Percentiles rank a stretch among this genome's conserved stretches.
phyloP scores from a whole-genome alignment of 768 basidiomycete species.

The Termitomyces sp. region DNA sequence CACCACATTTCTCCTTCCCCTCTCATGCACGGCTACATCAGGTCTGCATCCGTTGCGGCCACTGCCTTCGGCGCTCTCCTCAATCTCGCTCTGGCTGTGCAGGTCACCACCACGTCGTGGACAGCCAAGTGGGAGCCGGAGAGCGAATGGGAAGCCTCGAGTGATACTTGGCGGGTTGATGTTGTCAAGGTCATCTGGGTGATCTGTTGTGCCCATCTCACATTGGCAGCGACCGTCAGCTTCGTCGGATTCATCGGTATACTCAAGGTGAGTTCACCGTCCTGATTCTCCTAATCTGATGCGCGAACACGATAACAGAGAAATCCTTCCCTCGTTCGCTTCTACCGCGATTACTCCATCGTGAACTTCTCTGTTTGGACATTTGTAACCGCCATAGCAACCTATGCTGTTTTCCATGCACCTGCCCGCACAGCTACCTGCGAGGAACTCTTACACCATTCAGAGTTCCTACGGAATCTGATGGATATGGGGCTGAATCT shows the following conservation, averaged over 20 bases:
- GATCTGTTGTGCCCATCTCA: conserved; percentile 61
- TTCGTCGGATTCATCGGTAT: conserved; percentile 65
- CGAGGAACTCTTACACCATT: conserved; percentile 70
- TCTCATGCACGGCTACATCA: conserved; percentile 16
- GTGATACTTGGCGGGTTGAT: conserved; percentile 34
- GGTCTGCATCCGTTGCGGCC: conserved; percentile 22
- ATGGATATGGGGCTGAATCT: conserved; percentile 67
- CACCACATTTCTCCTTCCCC: neutral
- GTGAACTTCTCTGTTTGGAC: conserved; percentile 72
- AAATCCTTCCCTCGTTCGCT: conserved; percentile 59
- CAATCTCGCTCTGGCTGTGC: conserved; percentile 28
- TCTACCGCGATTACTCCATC: conserved; percentile 79
- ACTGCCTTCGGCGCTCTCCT: conserved; percentile 19
- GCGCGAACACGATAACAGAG: conserved; percentile 33
- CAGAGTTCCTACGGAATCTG: conserved; percentile 67
- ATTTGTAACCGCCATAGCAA: conserved; percentile 47
- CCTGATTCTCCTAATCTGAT: neutral
- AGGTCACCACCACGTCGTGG: conserved; percentile 21
- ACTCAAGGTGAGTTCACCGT: conserved; percentile 43
- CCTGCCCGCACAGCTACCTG: conserved; percentile 57
- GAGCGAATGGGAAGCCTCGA: conserved; percentile 38
- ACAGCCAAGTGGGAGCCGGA: conserved; percentile 39
- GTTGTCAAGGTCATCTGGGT: conserved; percentile 51
- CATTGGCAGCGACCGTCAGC: conserved; percentile 57
- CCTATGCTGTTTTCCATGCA: conserved; percentile 53